Base-by-base conservation (phyloP, 257 asterid genomes). In the Hygrophila difformis region DNA sequence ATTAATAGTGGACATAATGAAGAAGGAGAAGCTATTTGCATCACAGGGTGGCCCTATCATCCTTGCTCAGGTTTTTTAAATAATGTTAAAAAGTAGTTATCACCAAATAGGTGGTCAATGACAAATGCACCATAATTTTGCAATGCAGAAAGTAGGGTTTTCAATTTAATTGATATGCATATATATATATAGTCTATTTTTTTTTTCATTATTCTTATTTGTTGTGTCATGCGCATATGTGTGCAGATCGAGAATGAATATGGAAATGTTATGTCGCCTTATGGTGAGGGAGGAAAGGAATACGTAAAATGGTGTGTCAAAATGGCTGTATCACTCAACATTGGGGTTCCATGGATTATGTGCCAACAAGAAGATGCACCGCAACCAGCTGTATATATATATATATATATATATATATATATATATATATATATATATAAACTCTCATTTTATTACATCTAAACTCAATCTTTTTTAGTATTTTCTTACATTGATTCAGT, bases 21-120 rank as follows among this genome's bases (percentile, higher is more conserved):
- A 86, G 33, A 18, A 72, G 39, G 96, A 79, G 62, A 79, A 73
- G 16, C 70, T 82, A 3, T 82, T 86, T 64, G 94, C 93, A 6
- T 78, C 92, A 20, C 96, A 82, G 76, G 96, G 94, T 41, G 96
- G 96, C 11, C 96, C 96, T 6, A 77, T 86, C 39, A 79, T 86
- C 33, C 67, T 86, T 16, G 88, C 94, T 1, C 92, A 80, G 78
- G 92, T 78, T 28, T n/a, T n/a, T n/a, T n/a, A n/a, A n/a, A n/a
- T n/a, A n/a, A n/a, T n/a, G n/a, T n/a, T n/a, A n/a, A n/a, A n/a
- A n/a, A n/a, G n/a, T n/a, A n/a, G n/a, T n/a, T n/a, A n/a, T n/a
- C n/a, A n/a, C n/a, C n/a, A n/a, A n/a, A n/a, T n/a, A n/a, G n/a
- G n/a, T n/a, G n/a, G n/a, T n/a, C n/a, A n/a, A n/a, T n/a, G n/a